Base-by-base conservation (phyloP, 1,139 yeast species). In the Zygoascus hellenicus region DNA sequence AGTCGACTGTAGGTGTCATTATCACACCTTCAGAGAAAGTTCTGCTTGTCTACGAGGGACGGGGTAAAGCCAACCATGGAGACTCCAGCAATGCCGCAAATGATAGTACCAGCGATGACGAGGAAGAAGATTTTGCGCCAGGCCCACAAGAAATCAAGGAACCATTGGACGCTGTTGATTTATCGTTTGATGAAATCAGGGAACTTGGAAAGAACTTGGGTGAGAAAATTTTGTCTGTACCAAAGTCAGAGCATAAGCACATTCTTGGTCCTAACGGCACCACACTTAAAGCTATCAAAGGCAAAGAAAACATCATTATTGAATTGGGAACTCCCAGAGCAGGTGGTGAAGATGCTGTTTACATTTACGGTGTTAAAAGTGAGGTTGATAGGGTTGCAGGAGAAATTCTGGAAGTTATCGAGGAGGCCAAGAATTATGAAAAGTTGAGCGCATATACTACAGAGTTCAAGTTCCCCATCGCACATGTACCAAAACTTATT, bases 401-500 rank as follows among this genome's bases (percentile, higher is more conserved):
- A 50, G 84, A 77, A 43, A 73, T 88, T 38, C 70, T 70, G 37
- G 67, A 71, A 47, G 74, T 80, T 9, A 70, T 85, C 52, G 76
- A 74, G 47, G 92, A 85, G 54, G 80, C 83, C 45, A 76, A 78
- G 58, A 81, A 81, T 58, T 76, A 78, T 57, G 82, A 76, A 50
- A 73, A 71, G 48, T 76, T 80, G 26, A 77, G 81, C 51, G 77
- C 77, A 45, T 85, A 76, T 65, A 68, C 72, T 45, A 66, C 80
- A 17, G 69, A 75, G 37, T 67, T 79, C 55, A 72, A 71, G 40
- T 81, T 88, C 60, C 95, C 97, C 51, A 67, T 79, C 2, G 70
- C 75, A 48, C 77, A 80, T 42, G 72, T 90, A 51, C 77, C 94
- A 38, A 81, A 95, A 66, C 74, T 94, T 48, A 88, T 94, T 65